These are phyloP conservation scores for Leccinum obscurum DNA, from an alignment of 768 basidiomycete genomes.

Conservation along the genomic window DNA sequence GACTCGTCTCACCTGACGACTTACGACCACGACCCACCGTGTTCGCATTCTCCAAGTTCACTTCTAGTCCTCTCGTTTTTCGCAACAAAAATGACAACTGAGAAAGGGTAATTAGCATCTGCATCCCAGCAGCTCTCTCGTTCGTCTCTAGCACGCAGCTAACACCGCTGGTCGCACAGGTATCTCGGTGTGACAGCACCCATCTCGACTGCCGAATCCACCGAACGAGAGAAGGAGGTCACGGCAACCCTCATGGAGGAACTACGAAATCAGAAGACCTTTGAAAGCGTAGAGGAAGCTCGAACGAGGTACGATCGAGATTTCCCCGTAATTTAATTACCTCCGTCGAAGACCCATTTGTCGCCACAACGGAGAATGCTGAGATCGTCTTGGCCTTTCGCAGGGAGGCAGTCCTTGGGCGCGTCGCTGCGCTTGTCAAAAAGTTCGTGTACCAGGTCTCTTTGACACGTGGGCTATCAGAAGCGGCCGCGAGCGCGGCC, in stretches of 20 bases:
- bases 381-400: slow-evolving; percentile 21
- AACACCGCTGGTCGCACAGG: slow-evolving; percentile 38
- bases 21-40: slow-evolving; percentile 16
- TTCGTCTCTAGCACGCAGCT: slow-evolving; percentile 7
- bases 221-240: slow-evolving; percentile 77
- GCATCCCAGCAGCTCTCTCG: slow-evolving; percentile 3
- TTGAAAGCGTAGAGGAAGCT: slow-evolving; percentile 88
- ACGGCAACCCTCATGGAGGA: slow-evolving; percentile 89
- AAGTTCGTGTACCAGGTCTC: slow-evolving; percentile 88
- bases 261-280: slow-evolving; percentile 78
- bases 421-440: slow-evolving; percentile 86
- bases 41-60: slow-evolving; percentile 11
- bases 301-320: slow-evolving; percentile 66
- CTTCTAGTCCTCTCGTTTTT: slow-evolving; percentile 5
- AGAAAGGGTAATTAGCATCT: slow-evolving; percentile 37
- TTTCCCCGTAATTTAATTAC: slow-evolving; percentile 8
- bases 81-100: slow-evolving; percentile 39
- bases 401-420: slow-evolving; percentile 93
- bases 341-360: slow-evolving; percentile 4
- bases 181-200: slow-evolving; percentile 84
- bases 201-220: slow-evolving; percentile 76
- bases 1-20: slow-evolving; percentile 16
- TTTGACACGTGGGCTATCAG: slow-evolving; percentile 78
- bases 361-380: slow-evolving; percentile 15
- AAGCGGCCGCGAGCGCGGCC: slow-evolving; percentile 81